Evolutionary conservation across 1,139 yeast species (phyloP).

Genomic region (Saccharomyces uvarum): DNA sequence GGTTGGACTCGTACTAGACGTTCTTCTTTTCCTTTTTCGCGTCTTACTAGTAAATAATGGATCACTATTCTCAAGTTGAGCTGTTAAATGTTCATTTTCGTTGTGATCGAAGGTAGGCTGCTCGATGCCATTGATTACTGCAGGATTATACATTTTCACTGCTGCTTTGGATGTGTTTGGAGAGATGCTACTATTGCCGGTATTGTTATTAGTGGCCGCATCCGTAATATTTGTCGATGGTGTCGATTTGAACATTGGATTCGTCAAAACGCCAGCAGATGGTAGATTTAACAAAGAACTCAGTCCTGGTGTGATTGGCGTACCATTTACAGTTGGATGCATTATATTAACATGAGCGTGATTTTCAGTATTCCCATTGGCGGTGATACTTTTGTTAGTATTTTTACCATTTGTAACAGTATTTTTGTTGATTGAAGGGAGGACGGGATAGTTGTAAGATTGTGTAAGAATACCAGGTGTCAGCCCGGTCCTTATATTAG

Average conservation of each 20-base stretch:
- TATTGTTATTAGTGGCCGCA: background rate
- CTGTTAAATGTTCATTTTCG: background rate
- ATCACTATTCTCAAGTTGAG: background rate
- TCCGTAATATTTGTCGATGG: constrained; percentile 33
- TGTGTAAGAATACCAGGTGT: constrained; percentile 40
- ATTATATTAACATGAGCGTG: background rate
- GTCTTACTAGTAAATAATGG: background rate
- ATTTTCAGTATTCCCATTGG: constrained; percentile 3
- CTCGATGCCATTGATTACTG: background rate
- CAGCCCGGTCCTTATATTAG: constrained; percentile 56
- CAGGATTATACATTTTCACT: background rate
- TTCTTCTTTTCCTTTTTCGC: constrained; percentile 1
- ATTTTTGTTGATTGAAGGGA: constrained; percentile 35
- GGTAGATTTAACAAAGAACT: constrained; percentile 29
- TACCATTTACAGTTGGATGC: background rate
- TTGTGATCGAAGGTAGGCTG: background rate
- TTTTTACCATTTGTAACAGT: constrained; percentile 36
- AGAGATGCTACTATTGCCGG: background rate
- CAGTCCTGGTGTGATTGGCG: constrained; percentile 38
- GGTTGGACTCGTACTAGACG: constrained; percentile 11
- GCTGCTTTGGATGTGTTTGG: background rate
- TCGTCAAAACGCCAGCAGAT: background rate
- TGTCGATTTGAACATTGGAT: constrained; percentile 7
- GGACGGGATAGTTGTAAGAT: constrained; percentile 22
- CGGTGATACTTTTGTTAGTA: constrained; percentile 11